Conservation (phyloP, 176 grass and related monocot genomes). For the Avena sativa region DNA sequence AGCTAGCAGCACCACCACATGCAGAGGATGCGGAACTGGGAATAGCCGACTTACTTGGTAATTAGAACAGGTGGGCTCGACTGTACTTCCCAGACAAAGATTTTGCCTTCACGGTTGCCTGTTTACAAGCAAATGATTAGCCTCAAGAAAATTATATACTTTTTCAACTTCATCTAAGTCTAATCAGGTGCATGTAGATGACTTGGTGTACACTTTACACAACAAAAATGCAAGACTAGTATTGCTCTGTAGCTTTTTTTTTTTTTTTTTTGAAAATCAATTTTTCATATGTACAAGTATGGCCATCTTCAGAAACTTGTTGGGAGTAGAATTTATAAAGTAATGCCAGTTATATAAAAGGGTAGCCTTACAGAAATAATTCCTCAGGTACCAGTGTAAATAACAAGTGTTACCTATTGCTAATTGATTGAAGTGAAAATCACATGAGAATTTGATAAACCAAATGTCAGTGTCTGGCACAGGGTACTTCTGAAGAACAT, state of each 20-base stretch:
- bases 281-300: conserved; percentile 4
- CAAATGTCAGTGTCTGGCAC: conserved; percentile 95
- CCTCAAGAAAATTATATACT: neutral
- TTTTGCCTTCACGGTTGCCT: conserved; percentile 96
- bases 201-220: conserved; percentile 14
- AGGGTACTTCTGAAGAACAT: conserved; percentile 99
- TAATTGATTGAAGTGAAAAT: conserved; percentile 94
- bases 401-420: conserved; percentile 77
- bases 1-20: neutral
- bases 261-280: neutral
- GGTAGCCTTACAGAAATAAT: neutral
- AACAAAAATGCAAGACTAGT: neutral
- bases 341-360: neutral
- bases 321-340: neutral
- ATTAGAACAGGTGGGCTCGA: conserved; percentile 74
- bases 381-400: neutral
- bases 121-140: conserved; percentile 31
- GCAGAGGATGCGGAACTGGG: neutral
- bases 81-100: conserved; percentile 92
- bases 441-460: conserved; percentile 99
- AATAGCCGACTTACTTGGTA: conserved; percentile 48
- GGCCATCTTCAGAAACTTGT: conserved; percentile 15
- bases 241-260: neutral
- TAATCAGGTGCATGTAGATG: conserved; percentile 7
- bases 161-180: neutral